Evolutionary conservation across 352 stramenopile genomes (phyloP).

Genomic region (Phytophthora fragariaefolia): DNA sequence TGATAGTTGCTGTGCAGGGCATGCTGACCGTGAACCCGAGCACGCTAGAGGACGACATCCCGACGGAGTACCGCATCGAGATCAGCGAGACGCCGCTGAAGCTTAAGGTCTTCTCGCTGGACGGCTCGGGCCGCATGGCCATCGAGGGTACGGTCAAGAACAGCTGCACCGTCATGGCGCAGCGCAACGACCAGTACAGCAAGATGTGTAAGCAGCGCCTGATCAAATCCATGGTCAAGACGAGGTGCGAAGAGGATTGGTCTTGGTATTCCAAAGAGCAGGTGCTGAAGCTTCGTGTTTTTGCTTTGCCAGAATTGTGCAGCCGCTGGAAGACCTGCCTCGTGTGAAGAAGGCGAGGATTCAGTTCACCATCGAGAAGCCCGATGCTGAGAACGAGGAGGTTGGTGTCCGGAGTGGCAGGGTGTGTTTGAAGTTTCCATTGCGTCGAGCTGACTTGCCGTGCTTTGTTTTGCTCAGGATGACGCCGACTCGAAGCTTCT

Average conservation of each 20-base stretch:
- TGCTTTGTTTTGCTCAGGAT: slow-evolving; percentile 40
- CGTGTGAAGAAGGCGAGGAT: slow-evolving; percentile 83
- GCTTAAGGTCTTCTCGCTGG: slow-evolving; percentile 86
- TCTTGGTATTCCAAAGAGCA: background rate
- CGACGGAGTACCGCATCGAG: slow-evolving; percentile 84
- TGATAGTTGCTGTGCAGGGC: slow-evolving; percentile 44
- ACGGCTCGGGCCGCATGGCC: slow-evolving; percentile 86
- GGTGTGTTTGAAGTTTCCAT: background rate
- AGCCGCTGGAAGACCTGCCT: slow-evolving; percentile 74
- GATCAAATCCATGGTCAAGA: slow-evolving; percentile 90
- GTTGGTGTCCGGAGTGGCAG: slow-evolving; percentile 32
- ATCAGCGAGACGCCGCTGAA: slow-evolving; percentile 80
- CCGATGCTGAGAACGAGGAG: slow-evolving; percentile 69
- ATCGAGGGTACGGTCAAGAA: slow-evolving; percentile 89
- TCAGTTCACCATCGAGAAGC: slow-evolving; percentile 87
- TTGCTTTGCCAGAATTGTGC: slow-evolving; percentile 59
- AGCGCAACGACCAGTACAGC: slow-evolving; percentile 87
- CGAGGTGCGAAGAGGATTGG: slow-evolving; percentile 43
- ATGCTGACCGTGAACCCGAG: slow-evolving; percentile 79
- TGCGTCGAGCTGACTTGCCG: background rate
- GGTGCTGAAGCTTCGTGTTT: background rate
- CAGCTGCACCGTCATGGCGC: slow-evolving; percentile 86
- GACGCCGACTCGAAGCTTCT: slow-evolving; percentile 58
- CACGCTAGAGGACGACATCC: slow-evolving; percentile 78
- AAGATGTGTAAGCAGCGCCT: slow-evolving; percentile 85